Conservation (phyloP, 2,329 filamentous ascomycete species). For the Pseudonectria buxi region DNA sequence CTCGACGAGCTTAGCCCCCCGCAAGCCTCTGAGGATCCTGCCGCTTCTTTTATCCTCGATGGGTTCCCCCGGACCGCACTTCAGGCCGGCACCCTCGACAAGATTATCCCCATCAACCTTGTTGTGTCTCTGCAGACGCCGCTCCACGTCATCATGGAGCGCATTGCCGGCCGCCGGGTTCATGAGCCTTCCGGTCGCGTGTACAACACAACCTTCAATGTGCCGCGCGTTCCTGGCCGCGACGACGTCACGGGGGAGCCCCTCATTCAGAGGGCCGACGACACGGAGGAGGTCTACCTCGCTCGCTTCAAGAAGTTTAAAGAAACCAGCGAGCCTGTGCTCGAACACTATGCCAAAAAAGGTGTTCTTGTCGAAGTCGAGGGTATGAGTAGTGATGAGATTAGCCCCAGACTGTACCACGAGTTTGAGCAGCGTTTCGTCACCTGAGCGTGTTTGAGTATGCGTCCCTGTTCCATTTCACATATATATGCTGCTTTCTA, state of each 20-base stretch:
- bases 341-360: slow-evolving; percentile 82
- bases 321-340: slow-evolving; percentile 74
- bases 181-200: slow-evolving; percentile 86
- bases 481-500: slow-evolving; percentile 6
- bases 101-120: slow-evolving; percentile 86
- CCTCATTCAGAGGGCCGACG: slow-evolving; percentile 76
- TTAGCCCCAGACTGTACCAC: slow-evolving; percentile 77
- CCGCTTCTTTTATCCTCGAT: slow-evolving; percentile 89
- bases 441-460: slow-evolving; percentile 9
- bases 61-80: slow-evolving; percentile 85
- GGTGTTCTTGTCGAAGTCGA: slow-evolving; percentile 82
- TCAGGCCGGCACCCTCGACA: slow-evolving; percentile 73
- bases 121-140: slow-evolving; percentile 85
- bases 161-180: slow-evolving; percentile 88
- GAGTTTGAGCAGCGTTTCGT: slow-evolving; percentile 76
- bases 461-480: background rate
- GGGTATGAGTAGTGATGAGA: slow-evolving; percentile 89
- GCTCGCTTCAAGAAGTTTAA: slow-evolving; percentile 75
- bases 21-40: slow-evolving; percentile 58
- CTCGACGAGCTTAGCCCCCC: slow-evolving; percentile 32
- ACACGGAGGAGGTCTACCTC: slow-evolving; percentile 80
- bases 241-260: slow-evolving; percentile 90
- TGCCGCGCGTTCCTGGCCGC: slow-evolving; percentile 68
- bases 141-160: slow-evolving; percentile 75
- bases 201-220: slow-evolving; percentile 92